Evolutionary conservation across 1,284 basidiomycete genomes (phyloP).

Genomic region (Inonotus hispidus): DNA sequence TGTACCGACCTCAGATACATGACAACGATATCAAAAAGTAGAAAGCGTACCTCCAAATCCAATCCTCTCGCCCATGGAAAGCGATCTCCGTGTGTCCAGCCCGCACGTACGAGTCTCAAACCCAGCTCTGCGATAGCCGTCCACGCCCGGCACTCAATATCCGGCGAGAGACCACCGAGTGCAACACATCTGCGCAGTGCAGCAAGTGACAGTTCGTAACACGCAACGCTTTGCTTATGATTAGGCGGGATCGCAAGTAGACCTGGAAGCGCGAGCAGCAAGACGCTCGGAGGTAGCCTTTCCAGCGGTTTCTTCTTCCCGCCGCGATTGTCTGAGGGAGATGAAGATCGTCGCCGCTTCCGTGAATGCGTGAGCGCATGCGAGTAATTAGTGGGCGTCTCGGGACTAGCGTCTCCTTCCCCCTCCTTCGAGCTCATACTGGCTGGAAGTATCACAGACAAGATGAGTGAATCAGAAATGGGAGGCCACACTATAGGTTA

Average conservation of each 20-base stretch:
- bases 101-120: slow-evolving; percentile 44
- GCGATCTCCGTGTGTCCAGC: slow-evolving; percentile 35
- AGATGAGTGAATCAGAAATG: no score
- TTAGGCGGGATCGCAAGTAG: slow-evolving; percentile 58
- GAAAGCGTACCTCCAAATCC: slow-evolving; percentile 43
- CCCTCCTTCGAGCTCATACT: background rate
- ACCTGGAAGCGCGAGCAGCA: slow-evolving; percentile 55
- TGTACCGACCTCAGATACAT: slow-evolving; percentile 20
- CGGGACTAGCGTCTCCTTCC: background rate
- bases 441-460: background rate
- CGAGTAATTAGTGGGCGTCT: background rate
- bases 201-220: slow-evolving; percentile 49
- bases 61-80: slow-evolving; percentile 42
- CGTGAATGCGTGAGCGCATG: slow-evolving; percentile 4
- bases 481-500: background rate
- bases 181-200: slow-evolving; percentile 51
- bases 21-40: background rate
- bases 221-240: slow-evolving; percentile 46
- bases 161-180: slow-evolving; percentile 44
- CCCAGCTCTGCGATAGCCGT: slow-evolving; percentile 61
- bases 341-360: slow-evolving; percentile 15
- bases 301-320: slow-evolving; percentile 7
- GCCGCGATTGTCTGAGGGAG: slow-evolving; percentile 1
- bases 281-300: slow-evolving; percentile 38
- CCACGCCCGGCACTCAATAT: slow-evolving; percentile 64